Evolutionary conservation across 768 basidiomycete genomes (phyloP), one percentile per base, ranked within the genome.

Genomic region (Russula brevipes): DNA sequence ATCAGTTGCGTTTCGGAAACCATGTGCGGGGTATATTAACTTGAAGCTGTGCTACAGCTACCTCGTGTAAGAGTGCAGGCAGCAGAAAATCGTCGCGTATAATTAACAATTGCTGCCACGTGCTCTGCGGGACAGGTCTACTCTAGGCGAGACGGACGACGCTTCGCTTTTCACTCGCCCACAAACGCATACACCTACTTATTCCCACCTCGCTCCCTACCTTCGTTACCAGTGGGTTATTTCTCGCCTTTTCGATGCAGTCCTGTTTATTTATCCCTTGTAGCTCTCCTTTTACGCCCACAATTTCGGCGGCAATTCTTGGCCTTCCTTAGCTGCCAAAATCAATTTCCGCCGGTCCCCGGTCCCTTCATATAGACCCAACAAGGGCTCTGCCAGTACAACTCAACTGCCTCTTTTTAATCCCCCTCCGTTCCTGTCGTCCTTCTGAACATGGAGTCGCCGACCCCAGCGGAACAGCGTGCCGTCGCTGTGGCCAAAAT

Each of bases 401-500:
- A 39, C 46, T 31, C 63, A 60, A 50, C 63, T 41, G 17, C 58
- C 58, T 44, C 47, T 11, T 51, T 42, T 58, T 17, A 0, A 9
- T 55, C 54, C 54, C 54, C 47, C 58, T 35, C 35, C 10, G 46
- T 49, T 49, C 12, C 49, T 9, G 12, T 50, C 56, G 24, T 24
- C 44, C 62, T 35, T 49, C 35, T 10, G 9, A 35, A 8, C 41
- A 77, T 76, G 76, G 75, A 81, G 67, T 72, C 70, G 58, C 68
- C 79, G 50, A 75, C 78, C 11, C 77, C 81, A 75, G 83, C 83
- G 33, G 89, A 94, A 73, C 88, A 94, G 74, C 86, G 94, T 64
- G 90, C 91, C 71, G 83, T 85, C 59, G 90, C 93, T 11, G 88
- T 96, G 52, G 91, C 91, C 50, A 94, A 87, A 76, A 84, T 97